Evolutionary conservation across 2,329 filamentous ascomycete genomes (phyloP), one percentile per base, ranked within the genome.

Genomic region (Cercospora sp.): DNA sequence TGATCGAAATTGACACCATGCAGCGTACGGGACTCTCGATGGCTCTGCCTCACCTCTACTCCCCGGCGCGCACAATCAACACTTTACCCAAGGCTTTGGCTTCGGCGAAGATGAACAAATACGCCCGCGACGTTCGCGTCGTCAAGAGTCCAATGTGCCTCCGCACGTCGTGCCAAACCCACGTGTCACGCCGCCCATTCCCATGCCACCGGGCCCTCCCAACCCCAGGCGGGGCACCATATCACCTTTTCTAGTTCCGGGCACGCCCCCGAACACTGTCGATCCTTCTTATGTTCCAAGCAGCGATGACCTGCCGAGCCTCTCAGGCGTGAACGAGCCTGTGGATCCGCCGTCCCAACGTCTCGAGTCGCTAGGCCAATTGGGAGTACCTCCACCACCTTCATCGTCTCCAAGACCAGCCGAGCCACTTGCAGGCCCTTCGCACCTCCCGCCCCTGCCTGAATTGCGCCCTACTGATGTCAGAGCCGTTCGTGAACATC

Each of bases 71-170:
- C 18, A 9, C 3, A 48, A 42, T 58, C 26, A 30, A 23, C 59
- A 61, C 59, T 61, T 61, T 30, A 13, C 33, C 2, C 18, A 42
- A 45, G 31, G 28, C 20, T 58, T 58, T 20, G 59, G 18, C 59
- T 28, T 61, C 36, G 20, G n/a, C 16, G 20, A 18, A 8, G 30
- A 20, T 36, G 30, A 20, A 39, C n/a, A 23, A 10, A 33, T 18
- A 39, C 12, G 20, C n/a, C 18, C 57, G 26, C 30, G 45, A 13
- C 45, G 20, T 13, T 51, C 45, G 20, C 57, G n/a, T 31, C 53
- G 53, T n/a, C 53, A 58, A 58, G 57, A 59, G 16, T 59, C 57
- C 28, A 59, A 59, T 30, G 53, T 58, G 53, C 13, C 53, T n/a
- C 53, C 53, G 26, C 26, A 58, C 20, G 30, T 58, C 4, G 16